These are phyloP conservation scores for Pseudogymnoascus sp. DNA, from an alignment of 2,329 filamentous ascomycete species.

Conservation along the genomic window DNA sequence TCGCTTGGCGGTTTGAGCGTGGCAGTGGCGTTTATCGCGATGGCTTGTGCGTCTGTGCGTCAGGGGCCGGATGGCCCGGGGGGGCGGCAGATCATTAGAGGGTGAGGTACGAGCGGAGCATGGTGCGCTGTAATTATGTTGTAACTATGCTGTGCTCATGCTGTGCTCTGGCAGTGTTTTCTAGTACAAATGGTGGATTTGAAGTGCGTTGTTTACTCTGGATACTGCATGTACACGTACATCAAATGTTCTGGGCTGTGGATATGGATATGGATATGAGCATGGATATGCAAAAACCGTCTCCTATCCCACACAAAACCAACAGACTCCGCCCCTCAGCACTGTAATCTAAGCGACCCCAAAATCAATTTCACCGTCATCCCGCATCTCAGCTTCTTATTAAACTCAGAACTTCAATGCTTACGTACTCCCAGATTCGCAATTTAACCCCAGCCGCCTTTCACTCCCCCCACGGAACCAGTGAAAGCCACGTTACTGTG, in stretches of 20 bases:
- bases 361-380: neutral
- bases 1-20: neutral
- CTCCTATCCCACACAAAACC: neutral
- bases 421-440: neutral
- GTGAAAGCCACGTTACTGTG: neutral
- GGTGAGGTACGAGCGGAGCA: neutral
- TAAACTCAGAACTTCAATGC: neutral
- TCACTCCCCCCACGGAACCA: neutral
- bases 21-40: slow-evolving; percentile 1
- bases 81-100: neutral
- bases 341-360: neutral
- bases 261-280: neutral
- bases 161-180: neutral
- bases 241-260: neutral
- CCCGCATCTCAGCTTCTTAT: neutral
- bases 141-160: neutral
- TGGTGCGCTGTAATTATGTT: neutral
- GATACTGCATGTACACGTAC: neutral
- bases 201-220: neutral
- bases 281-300: too few species aligned
- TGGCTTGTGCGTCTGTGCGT: neutral
- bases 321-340: neutral
- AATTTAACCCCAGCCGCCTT: neutral
- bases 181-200: neutral
- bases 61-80: neutral